phyloP scores from a whole-genome alignment of 2,329 filamentous ascomycete species.

The Byssothecium circinans region DNA sequence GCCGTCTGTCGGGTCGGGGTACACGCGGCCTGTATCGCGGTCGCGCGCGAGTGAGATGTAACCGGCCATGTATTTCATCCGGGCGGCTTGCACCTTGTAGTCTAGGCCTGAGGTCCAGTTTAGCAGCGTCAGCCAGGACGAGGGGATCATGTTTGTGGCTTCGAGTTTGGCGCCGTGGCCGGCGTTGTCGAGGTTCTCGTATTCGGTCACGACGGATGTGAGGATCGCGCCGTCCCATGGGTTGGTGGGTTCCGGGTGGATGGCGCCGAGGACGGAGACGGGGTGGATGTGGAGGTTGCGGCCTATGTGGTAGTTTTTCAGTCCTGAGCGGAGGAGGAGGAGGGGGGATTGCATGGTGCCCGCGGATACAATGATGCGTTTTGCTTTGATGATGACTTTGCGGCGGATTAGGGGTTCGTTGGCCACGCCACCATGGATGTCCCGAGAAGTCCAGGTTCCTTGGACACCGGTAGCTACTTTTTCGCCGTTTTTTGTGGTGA shows the following conservation, averaged over 20 bases:
- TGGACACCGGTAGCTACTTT: constrained; percentile 69
- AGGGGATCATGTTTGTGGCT: constrained; percentile 72
- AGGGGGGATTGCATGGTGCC: constrained; percentile 78
- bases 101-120: constrained; percentile 70
- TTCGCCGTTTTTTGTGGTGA: constrained; percentile 58
- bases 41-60: constrained; percentile 78
- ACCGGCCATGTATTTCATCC: constrained; percentile 67
- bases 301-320: constrained; percentile 81
- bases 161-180: constrained; percentile 86
- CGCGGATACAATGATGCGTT: constrained; percentile 75
- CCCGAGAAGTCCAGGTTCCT: constrained; percentile 75
- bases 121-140: constrained; percentile 62
- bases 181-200: constrained; percentile 77
- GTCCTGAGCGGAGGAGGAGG: constrained; percentile 73
- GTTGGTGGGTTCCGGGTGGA: constrained; percentile 70
- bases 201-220: constrained; percentile 73
- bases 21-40: constrained; percentile 73
- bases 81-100: constrained; percentile 71
- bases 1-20: constrained; percentile 69
- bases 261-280: constrained; percentile 56
- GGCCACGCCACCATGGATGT: constrained; percentile 61
- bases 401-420: constrained; percentile 57
- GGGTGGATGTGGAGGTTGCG: constrained; percentile 83
- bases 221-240: constrained; percentile 72
- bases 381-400: constrained; percentile 72